These are phyloP conservation scores for Marsdenia floribunda DNA, from an alignment of 257 asterid species.

Conservation along the genomic window DNA sequence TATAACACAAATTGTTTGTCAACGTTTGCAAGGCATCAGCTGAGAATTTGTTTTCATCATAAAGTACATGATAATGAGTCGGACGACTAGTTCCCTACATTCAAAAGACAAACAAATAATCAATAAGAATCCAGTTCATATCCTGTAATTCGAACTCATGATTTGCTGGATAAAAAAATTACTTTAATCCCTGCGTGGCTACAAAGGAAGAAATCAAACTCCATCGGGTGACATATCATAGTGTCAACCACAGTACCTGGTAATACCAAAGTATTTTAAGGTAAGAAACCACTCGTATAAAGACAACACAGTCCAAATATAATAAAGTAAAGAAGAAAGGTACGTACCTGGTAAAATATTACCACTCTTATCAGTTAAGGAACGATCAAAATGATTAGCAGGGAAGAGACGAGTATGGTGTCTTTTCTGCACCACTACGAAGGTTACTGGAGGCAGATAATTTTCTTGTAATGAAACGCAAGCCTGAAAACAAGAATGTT, in stretches of 20 bases:
- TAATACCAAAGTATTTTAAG: neutral
- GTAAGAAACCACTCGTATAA: neutral
- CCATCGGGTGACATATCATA: conserved; percentile 66
- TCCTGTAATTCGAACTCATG: neutral
- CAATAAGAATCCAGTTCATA: neutral
- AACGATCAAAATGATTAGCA: conserved; percentile 35
- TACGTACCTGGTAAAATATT: conserved; percentile 69
- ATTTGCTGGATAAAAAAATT: neutral
- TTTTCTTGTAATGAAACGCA: conserved; percentile 43
- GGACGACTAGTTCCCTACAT: conserved; percentile 85
- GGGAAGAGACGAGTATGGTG: conserved; percentile 89
- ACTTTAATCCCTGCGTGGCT: conserved; percentile 94
- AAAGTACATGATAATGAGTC: conserved; percentile 70
- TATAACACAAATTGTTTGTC: conserved; percentile 66
- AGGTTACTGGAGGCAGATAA: conserved; percentile 60
- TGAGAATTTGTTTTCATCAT: conserved; percentile 59
- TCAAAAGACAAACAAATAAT: neutral
- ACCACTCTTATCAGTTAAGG: conserved; percentile 67
- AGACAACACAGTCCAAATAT: neutral
- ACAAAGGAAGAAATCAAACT: conserved; percentile 72
- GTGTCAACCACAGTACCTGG: conserved; percentile 86
- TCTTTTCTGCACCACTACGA: conserved; percentile 88
- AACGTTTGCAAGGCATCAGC: conserved; percentile 71
- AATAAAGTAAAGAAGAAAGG: neutral
- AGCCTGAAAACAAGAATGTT: conserved; percentile 43